A percentile compares a stretch with the other conserved stretches of the same genome.
phyloP scores from a whole-genome alignment of 805 yeast genomes.

The Candida pseudofarinosa region DNA sequence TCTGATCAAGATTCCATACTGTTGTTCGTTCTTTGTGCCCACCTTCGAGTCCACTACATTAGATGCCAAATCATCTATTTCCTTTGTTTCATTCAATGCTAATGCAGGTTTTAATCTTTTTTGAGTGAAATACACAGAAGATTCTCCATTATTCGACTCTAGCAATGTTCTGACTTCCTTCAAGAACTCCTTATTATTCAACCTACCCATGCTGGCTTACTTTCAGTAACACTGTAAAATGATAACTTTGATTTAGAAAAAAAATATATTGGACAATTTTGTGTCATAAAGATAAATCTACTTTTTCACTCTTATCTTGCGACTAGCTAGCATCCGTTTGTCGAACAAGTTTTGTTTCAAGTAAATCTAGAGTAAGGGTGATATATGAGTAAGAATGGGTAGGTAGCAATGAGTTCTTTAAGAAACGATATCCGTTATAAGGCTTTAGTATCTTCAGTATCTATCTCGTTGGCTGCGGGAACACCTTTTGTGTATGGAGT shows the following conservation, averaged over 20 bases:
- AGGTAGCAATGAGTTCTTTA: no score
- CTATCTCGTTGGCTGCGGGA: conserved; percentile 66
- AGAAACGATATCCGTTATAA: no score
- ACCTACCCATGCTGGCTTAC: conserved; percentile 26
- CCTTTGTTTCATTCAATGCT: conserved; percentile 11
- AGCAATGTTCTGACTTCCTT: conserved; percentile 20
- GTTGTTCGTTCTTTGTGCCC: conserved; percentile 19
- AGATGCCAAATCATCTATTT: conserved; percentile 29
- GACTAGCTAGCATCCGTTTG: not conserved
- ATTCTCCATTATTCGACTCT: conserved; percentile 32
- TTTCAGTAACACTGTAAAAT: not conserved
- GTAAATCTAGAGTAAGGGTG: not conserved
- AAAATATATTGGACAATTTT: no score
- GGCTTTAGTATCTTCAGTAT: conserved; percentile 29
- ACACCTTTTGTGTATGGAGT: conserved; percentile 72
- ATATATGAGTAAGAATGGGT: no score
- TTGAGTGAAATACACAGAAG: conserved; percentile 58
- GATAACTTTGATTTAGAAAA: not conserved
- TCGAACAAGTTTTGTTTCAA: no score
- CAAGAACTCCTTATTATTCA: conserved; percentile 30
- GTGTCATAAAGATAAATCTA: no score
- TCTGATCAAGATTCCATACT: conserved; percentile 66
- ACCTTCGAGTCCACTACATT: conserved; percentile 22
- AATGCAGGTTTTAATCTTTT: conserved; percentile 42
- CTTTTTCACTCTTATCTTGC: no score